Evolutionary conservation across 2,329 filamentous ascomycete species (phyloP), one percentile per base, ranked within the genome.

Genomic region (Alternaria solani): DNA sequence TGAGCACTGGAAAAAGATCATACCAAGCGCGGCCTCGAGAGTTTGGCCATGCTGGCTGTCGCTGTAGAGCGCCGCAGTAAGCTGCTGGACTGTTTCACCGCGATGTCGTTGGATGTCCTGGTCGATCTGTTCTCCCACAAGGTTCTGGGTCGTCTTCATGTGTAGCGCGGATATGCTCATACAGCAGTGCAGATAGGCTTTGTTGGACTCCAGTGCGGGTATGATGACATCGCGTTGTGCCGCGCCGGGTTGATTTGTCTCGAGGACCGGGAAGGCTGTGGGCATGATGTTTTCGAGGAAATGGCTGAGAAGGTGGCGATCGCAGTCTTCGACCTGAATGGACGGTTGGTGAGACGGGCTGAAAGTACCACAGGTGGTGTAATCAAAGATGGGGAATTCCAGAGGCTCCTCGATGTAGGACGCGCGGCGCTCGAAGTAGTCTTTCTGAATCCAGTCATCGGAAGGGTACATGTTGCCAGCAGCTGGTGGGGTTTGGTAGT

Each of bases 1-100:
- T 26, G 92, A 90, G 81, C 91, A 95, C 76, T 97, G 93, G 83
- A 97, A 96, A 82, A 97, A 95, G 77, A 97, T 97, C 87, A 98
- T 93, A 52, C 92, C 93, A 5, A 98, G 86, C 0, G 94, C 93
- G 1, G 94, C 93, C 79, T 98, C 94, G 12, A 98, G 88, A 70
- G 96, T 96, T 78, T 95, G 88, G 61, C 91, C 86, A 77, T 97
- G 93, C 75, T 96, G 86, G 74, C 90, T 89, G 75, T 97, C 93
- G 60, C 86, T 85, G 73, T 89, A 89, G 57, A 98, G 86, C 0
- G 92, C 89, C 64, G 93, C 89, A 77, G 93, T 97, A 3, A 98
- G 86, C 68, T 92, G 89, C 8, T 91, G 90, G 69, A 98, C 93
- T 41, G 94, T 94, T 34, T 92, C 89, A 78, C 91, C 96, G 62